Evolutionary conservation across 106 monocot genomes (phyloP).

Genomic region (Hemerocallis citrina): DNA sequence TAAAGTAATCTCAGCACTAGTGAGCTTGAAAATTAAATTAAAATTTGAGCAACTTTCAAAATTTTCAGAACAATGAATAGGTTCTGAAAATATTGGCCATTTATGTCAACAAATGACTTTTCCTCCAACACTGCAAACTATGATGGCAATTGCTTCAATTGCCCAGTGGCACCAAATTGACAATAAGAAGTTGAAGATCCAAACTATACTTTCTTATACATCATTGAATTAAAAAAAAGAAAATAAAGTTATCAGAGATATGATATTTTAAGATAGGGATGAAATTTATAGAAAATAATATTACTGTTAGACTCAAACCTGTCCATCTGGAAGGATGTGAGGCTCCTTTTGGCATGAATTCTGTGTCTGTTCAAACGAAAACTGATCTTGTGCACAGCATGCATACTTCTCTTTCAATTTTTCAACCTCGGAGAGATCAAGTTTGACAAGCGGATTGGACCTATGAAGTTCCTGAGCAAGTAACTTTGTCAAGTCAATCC

Average conservation of each 20-base stretch:
- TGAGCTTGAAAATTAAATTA: too few relatives aligned
- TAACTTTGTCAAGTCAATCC: conserved; percentile 87
- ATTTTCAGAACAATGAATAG: too few relatives aligned
- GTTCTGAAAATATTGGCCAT: too few relatives aligned
- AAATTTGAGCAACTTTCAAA: too few relatives aligned
- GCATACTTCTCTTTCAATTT: conserved; percentile 80
- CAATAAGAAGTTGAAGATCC: neutral
- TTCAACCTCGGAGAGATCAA: conserved; percentile 76
- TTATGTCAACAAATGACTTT: too few relatives aligned
- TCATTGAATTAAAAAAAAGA: neutral
- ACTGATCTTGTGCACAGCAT: conserved; percentile 67
- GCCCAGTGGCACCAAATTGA: too few relatives aligned
- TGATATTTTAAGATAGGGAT: neutral
- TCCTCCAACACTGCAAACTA: too few relatives aligned
- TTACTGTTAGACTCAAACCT: conserved; percentile 32
- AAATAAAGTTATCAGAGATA: too few relatives aligned
- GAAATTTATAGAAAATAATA: neutral
- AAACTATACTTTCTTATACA: neutral
- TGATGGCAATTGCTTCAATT: too few relatives aligned
- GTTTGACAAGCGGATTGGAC: conserved; percentile 56
- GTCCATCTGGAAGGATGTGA: conserved; percentile 89
- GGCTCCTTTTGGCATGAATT: conserved; percentile 50
- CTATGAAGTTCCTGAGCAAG: conserved; percentile 72
- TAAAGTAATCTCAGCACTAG: too few relatives aligned
- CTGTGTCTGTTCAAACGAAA: conserved; percentile 41